These are phyloP conservation scores for Trametes elegans DNA, from an alignment of 768 basidiomycete species.

Conservation along the genomic window DNA sequence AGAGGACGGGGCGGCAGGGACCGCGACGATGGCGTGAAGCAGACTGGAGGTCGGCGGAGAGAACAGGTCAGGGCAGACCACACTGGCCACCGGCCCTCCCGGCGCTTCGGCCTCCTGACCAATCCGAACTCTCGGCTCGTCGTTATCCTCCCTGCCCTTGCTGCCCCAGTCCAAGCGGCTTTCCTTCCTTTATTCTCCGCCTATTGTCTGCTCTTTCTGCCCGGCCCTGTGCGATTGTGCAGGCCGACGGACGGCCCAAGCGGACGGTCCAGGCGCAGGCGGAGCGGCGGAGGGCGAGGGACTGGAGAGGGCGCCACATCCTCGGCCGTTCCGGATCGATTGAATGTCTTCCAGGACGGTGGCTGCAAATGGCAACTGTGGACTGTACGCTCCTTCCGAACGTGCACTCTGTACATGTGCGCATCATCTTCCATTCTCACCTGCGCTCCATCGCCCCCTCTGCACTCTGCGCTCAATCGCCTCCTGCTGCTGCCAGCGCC, in stretches of 20 bases:
- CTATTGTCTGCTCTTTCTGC: conserved; percentile 9
- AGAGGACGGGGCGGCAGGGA: conserved; percentile 37
- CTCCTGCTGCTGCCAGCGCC: no score
- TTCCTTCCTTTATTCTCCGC: conserved; percentile 4
- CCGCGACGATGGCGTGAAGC: conserved; percentile 42
- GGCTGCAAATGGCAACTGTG: conserved; percentile 15
- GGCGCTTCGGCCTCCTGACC: conserved; percentile 14
- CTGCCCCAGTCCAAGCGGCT: not conserved
- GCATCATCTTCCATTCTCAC: conserved; percentile 26
- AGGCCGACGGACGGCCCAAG: no score
- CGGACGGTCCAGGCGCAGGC: no score
- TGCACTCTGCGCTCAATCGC: conserved; percentile 1
- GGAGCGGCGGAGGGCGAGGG: not conserved
- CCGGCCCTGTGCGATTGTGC: not conserved
- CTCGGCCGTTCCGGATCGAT: conserved; percentile 19
- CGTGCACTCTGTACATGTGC: conserved; percentile 21
- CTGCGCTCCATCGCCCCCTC: conserved; percentile 11
- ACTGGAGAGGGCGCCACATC: conserved; percentile 8
- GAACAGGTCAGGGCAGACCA: conserved; percentile 25
- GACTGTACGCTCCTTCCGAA: conserved; percentile 9
- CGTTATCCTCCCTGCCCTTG: conserved; percentile 15
- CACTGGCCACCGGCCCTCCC: conserved; percentile 19
- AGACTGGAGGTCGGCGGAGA: conserved; percentile 31
- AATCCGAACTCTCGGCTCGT: conserved; percentile 22
- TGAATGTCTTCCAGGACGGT: conserved; percentile 13